Conservation (phyloP, 108 stramenopile species). For the Poteriospumella lacustris region DNA sequence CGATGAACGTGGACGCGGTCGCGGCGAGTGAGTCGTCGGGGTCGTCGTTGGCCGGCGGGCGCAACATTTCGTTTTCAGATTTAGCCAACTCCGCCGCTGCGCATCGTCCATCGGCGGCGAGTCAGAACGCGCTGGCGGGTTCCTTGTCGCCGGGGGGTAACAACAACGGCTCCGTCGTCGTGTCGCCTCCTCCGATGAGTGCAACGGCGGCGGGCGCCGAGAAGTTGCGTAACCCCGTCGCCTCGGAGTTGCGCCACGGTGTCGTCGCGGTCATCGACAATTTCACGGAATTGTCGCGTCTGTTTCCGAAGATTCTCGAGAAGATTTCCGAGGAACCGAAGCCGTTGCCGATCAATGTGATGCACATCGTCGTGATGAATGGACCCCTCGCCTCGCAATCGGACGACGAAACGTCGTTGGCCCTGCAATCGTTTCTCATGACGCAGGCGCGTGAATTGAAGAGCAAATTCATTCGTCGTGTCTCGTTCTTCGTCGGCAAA, state of each 20-base stretch:
- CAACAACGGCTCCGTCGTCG: no score
- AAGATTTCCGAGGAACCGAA: conserved; percentile 62
- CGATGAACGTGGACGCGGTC: not conserved
- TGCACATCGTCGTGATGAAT: conserved; percentile 69
- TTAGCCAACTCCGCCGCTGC: not conserved
- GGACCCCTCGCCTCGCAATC: not conserved
- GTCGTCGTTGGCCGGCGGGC: no score
- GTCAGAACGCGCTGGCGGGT: no score
- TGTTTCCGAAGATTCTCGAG: conserved; percentile 41
- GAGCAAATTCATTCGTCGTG: conserved; percentile 17
- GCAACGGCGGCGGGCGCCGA: no score
- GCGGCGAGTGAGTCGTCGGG: no score
- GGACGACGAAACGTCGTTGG: conserved; percentile 29
- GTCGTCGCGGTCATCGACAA: not conserved
- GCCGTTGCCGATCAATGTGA: conserved; percentile 63
- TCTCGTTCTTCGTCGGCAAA: conserved; percentile 34
- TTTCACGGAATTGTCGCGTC: not conserved
- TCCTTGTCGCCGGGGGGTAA: no score
- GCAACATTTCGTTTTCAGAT: not conserved
- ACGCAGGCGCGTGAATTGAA: not conserved
- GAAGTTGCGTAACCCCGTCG: conserved; percentile 2
- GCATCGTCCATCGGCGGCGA: no score
- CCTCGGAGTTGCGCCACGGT: not conserved
- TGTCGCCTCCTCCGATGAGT: no score
- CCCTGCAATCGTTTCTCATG: not conserved